These are phyloP conservation scores for Trichoderma afroharzianum DNA, from an alignment of 2,329 filamentous ascomycete genomes.

Conservation along the genomic window DNA sequence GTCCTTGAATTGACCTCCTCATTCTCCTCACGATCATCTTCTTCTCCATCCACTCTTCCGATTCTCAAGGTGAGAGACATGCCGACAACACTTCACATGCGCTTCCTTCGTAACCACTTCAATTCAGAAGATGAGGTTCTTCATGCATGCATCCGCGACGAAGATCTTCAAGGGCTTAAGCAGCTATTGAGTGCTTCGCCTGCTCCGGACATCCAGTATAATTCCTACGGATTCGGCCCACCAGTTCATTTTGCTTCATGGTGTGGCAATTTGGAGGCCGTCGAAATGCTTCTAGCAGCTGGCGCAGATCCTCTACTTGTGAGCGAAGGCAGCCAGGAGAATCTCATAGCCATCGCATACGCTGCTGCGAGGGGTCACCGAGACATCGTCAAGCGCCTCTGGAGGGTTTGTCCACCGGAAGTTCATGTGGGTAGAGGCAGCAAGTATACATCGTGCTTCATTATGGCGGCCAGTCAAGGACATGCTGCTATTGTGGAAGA, in stretches of 20 bases:
- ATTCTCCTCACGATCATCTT: neutral
- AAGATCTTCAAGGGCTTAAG: neutral
- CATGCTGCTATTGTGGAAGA: conserved; percentile 20
- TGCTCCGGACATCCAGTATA: conserved; percentile 6
- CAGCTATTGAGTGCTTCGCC: neutral
- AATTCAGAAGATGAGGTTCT: neutral
- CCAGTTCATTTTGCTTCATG: conserved; percentile 20
- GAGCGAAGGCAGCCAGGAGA: neutral
- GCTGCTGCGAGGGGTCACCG: conserved; percentile 2
- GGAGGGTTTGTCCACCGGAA: neutral
- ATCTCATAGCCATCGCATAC: neutral
- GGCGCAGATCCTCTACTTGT: conserved; percentile 14
- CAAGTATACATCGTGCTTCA: conserved; percentile 1
- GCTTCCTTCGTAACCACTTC: neutral
- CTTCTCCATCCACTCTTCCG: neutral
- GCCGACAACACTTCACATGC: neutral
- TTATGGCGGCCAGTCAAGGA: conserved; percentile 16
- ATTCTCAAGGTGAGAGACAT: neutral
- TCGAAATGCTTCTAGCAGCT: conserved; percentile 18
- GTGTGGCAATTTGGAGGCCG: conserved; percentile 15
- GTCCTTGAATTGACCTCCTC: neutral
- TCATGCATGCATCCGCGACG: conserved; percentile 18
- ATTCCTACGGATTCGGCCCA: conserved; percentile 3
- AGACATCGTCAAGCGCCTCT: conserved; percentile 11
- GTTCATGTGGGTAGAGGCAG: neutral